Conservation (phyloP, 2,329 filamentous ascomycete genomes). For the Penicillium sp. region DNA sequence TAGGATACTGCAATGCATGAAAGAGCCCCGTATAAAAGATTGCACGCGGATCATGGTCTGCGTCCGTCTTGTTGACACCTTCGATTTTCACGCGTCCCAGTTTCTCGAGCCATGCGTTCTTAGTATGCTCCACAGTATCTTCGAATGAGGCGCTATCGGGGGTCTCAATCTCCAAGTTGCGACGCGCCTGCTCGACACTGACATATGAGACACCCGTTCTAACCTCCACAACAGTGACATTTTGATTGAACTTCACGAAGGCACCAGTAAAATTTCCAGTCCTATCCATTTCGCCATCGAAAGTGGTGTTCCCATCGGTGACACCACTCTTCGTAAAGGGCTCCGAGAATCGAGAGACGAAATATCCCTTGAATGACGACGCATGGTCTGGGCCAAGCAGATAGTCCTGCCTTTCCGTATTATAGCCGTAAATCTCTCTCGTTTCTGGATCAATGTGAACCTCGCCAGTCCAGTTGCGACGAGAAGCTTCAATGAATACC, state of each 20-base stretch:
- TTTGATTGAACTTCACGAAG: slow-evolving; percentile 42
- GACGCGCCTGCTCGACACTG: slow-evolving; percentile 49
- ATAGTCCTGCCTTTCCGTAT: slow-evolving; percentile 51
- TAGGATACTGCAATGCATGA: slow-evolving; percentile 51
- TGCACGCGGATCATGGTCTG: slow-evolving; percentile 44
- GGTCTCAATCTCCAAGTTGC: slow-evolving; percentile 48
- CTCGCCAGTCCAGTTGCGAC: slow-evolving; percentile 50
- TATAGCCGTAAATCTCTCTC: slow-evolving; percentile 46
- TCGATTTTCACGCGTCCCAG: slow-evolving; percentile 46
- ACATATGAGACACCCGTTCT: slow-evolving; percentile 51
- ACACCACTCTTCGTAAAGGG: slow-evolving; percentile 43
- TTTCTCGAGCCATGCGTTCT: slow-evolving; percentile 49
- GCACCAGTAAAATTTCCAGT: slow-evolving; percentile 43
- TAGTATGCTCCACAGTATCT: slow-evolving; percentile 41
- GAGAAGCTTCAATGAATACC: slow-evolving; percentile 47
- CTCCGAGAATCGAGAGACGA: slow-evolving; percentile 50
- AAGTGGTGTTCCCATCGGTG: slow-evolving; percentile 29
- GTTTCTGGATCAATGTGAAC: slow-evolving; percentile 39
- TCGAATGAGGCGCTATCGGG: slow-evolving; percentile 40
- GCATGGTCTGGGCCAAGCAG: slow-evolving; percentile 46
- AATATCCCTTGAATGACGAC: slow-evolving; percentile 46
- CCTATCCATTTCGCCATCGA: slow-evolving; percentile 19
- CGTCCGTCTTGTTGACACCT: slow-evolving; percentile 44
- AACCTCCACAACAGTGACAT: slow-evolving; percentile 41
- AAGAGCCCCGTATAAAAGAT: slow-evolving; percentile 52